Percentiles rank a stretch among this genome's conserved stretches.
Conservation (phyloP, 106 monocot species). For the Allium fistulosum region DNA sequence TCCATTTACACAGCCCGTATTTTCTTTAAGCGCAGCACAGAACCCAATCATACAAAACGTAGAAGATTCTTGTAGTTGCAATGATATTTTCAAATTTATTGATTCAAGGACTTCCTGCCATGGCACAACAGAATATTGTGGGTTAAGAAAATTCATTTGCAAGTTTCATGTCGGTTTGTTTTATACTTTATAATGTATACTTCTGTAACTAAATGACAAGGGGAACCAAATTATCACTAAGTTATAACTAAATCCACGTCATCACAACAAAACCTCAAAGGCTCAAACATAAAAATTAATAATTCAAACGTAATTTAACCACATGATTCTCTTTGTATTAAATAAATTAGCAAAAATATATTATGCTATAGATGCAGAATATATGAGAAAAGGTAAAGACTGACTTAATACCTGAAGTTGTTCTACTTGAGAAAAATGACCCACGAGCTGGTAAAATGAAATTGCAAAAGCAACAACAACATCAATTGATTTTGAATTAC, state of each 20-base stretch:
- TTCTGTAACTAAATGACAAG: no score
- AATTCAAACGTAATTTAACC: neutral
- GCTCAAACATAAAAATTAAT: neutral
- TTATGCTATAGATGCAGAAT: neutral
- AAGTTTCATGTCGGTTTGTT: neutral
- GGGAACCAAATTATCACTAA: no score
- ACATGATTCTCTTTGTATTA: neutral
- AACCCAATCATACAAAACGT: constrained; percentile 50
- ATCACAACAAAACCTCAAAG: neutral
- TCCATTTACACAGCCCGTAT: constrained; percentile 2
- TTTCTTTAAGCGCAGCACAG: constrained; percentile 11
- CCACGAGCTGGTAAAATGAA: constrained; percentile 9
- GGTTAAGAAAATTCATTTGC: neutral
- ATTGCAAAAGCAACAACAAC: constrained; percentile 43
- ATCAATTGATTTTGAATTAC: constrained; percentile 25
- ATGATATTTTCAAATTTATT: constrained; percentile 43
- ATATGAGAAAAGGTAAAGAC: no score
- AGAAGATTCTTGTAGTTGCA: constrained; percentile 36
- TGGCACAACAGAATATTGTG: neutral
- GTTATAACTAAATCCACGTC: neutral
- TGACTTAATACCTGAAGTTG: constrained; percentile 4
- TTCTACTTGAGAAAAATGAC: neutral
- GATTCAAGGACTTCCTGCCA: constrained; percentile 45
- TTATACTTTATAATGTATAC: neutral
- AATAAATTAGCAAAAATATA: neutral